A percentile compares a stretch with the other conserved stretches of the same genome.
Conservation (phyloP, 106 monocot genomes). For the Dioscorea dumetorum region DNA sequence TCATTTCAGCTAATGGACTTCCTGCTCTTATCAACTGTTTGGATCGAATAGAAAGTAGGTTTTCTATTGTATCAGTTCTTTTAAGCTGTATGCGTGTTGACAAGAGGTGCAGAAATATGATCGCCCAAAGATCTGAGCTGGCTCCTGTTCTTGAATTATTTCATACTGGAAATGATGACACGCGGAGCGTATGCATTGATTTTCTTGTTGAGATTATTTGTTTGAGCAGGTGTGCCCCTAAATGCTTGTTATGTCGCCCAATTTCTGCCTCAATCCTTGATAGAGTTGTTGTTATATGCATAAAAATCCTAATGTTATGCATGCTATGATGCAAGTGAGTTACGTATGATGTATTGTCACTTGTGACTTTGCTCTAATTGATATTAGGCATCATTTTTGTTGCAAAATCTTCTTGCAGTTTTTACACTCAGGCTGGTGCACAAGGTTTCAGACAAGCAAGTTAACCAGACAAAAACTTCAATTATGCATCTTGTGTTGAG, state of each 20-base stretch:
- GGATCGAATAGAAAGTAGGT: slow-evolving; percentile 24
- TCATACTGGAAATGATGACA: slow-evolving; percentile 40
- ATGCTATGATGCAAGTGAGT: too few relatives aligned
- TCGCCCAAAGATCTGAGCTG: slow-evolving; percentile 33
- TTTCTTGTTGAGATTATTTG: slow-evolving; percentile 38
- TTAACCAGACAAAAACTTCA: too few relatives aligned
- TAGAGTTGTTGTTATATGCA: too few relatives aligned
- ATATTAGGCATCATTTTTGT: too few relatives aligned
- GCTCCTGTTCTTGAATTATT: slow-evolving; percentile 45
- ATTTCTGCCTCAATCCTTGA: not conserved
- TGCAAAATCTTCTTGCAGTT: too few relatives aligned
- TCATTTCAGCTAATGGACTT: slow-evolving; percentile 33
- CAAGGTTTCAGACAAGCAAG: too few relatives aligned
- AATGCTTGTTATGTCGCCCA: not conserved
- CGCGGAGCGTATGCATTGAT: slow-evolving; percentile 36
- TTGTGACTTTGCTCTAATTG: too few relatives aligned
- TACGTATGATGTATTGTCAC: too few relatives aligned
- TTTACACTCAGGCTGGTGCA: too few relatives aligned
- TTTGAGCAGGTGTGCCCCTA: slow-evolving; percentile 28
- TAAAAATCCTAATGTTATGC: too few relatives aligned
- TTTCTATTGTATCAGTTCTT: slow-evolving; percentile 33
- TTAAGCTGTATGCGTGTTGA: slow-evolving; percentile 48
- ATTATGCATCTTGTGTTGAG: too few relatives aligned
- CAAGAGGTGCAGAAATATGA: slow-evolving; percentile 30
- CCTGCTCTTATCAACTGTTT: slow-evolving; percentile 37